Evolutionary conservation across 768 basidiomycete species (phyloP).

Genomic region (Mycena rosella): DNA sequence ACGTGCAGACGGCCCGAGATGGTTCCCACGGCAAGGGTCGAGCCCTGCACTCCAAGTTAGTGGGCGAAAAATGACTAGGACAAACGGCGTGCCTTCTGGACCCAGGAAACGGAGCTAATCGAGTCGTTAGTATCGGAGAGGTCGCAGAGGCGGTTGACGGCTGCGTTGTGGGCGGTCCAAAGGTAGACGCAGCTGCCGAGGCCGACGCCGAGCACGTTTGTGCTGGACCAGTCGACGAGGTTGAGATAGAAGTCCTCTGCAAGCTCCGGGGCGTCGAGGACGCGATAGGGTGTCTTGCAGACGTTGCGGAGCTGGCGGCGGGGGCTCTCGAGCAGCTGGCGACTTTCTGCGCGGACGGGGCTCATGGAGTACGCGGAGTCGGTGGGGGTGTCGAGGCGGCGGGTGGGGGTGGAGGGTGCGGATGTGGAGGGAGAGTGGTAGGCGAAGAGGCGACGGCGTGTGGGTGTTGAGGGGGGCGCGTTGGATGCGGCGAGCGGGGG

Average conservation of each 20-base stretch:
- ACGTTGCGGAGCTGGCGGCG: constrained; percentile 85
- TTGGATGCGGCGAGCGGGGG: constrained; percentile 56
- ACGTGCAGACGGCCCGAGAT: constrained; percentile 91
- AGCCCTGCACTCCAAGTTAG: constrained; percentile 61
- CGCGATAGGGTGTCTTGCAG: constrained; percentile 96
- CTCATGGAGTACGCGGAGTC: constrained; percentile 93
- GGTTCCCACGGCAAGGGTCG: constrained; percentile 93
- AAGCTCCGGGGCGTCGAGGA: constrained; percentile 96
- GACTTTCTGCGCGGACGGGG: constrained; percentile 88
- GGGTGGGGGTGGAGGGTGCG: constrained; percentile 60
- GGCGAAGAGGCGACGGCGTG: constrained; percentile 73
- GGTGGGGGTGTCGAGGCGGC: constrained; percentile 82
- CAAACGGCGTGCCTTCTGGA: constrained; percentile 66
- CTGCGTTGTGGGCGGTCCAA: constrained; percentile 95
- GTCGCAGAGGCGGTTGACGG: constrained; percentile 93
- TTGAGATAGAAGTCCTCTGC: constrained; percentile 99
- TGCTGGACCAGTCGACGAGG: constrained; percentile 96
- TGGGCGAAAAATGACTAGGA: background rate
- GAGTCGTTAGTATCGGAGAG: constrained; percentile 74
- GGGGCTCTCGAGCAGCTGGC: constrained; percentile 86
- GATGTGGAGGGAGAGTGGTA: constrained; percentile 75
- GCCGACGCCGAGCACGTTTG: constrained; percentile 95
- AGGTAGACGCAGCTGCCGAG: constrained; percentile 94
- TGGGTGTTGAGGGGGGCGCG: constrained; percentile 63
- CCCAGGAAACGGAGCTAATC: constrained; percentile 93